phyloP scores from a whole-genome alignment of 805 yeast genomes.

The Myxozyma geophila region DNA sequence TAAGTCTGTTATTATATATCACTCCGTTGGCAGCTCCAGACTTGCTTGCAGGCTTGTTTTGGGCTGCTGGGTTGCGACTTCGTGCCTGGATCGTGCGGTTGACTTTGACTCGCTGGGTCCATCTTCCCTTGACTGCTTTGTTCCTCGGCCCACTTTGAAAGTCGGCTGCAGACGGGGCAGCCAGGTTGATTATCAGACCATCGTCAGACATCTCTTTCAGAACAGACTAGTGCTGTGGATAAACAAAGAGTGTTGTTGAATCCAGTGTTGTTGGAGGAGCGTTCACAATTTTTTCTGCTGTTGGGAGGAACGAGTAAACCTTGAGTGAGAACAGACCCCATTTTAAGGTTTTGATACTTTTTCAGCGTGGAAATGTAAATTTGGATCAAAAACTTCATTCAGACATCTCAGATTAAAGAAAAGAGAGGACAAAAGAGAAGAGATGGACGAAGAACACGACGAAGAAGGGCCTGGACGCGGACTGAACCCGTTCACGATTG shows the following conservation, averaged over 20 bases:
- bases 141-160: conserved; percentile 37
- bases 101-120: conserved; percentile 78
- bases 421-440: too few species aligned
- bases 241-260: background rate
- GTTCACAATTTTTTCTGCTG: background rate
- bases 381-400: conserved; percentile 1
- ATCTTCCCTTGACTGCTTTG: conserved; percentile 64
- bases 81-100: conserved; percentile 46
- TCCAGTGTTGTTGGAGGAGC: background rate
- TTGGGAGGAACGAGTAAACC: conserved; percentile 11
- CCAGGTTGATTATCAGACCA: conserved; percentile 76
- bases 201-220: conserved; percentile 55
- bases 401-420: too few species aligned
- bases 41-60: conserved; percentile 7
- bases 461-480: background rate
- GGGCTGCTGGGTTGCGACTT: conserved; percentile 10
- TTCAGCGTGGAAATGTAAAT: background rate
- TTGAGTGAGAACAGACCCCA: conserved; percentile 18
- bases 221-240: too few species aligned
- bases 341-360: conserved; percentile 2
- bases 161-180: conserved; percentile 49
- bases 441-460: background rate
- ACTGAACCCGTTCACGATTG: conserved; percentile 12
- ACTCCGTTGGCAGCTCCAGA: background rate
- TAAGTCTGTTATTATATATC: conserved; percentile 10